These are phyloP conservation scores for Trichoderma gamsii DNA, from an alignment of 495 filamentous ascomycete species.

Conservation along the genomic window DNA sequence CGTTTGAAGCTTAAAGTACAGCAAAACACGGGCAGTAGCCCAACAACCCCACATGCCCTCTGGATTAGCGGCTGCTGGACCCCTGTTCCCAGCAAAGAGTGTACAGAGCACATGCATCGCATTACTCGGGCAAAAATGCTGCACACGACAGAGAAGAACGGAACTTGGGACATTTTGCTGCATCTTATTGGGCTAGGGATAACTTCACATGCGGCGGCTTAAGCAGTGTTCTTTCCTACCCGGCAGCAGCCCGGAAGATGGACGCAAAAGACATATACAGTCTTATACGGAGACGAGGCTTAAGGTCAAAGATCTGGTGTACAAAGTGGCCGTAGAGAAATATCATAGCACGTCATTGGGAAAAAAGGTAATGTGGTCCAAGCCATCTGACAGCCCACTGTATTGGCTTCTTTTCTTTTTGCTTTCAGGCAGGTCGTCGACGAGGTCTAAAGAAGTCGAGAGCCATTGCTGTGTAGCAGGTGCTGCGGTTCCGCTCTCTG, in stretches of 20 bases:
- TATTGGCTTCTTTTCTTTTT: not conserved
- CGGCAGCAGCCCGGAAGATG: not conserved
- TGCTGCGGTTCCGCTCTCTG: not conserved
- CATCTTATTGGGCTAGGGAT: not conserved
- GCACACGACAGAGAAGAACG: not conserved
- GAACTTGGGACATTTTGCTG: too few species aligned
- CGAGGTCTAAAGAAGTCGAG: not conserved
- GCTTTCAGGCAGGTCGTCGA: not conserved
- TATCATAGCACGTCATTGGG: not conserved
- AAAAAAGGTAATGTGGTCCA: not conserved
- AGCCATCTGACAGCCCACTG: not conserved
- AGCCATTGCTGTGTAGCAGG: constrained; percentile 7
- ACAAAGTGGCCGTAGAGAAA: not conserved
- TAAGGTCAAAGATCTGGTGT: not conserved
- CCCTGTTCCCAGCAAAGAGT: not conserved
- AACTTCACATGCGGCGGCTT: not conserved
- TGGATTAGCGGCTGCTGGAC: not conserved
- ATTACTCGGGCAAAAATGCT: not conserved
- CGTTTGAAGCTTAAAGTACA: not conserved
- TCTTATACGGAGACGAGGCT: not conserved
- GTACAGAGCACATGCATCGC: not conserved
- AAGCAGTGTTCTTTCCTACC: not conserved
- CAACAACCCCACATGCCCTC: not conserved
- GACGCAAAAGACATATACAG: not conserved
- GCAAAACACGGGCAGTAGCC: not conserved